Percentiles rank a stretch among this genome's conserved stretches.
phyloP scores from a whole-genome alignment of 2,329 filamentous ascomycete species.

The Trichoderma simmonsii region DNA sequence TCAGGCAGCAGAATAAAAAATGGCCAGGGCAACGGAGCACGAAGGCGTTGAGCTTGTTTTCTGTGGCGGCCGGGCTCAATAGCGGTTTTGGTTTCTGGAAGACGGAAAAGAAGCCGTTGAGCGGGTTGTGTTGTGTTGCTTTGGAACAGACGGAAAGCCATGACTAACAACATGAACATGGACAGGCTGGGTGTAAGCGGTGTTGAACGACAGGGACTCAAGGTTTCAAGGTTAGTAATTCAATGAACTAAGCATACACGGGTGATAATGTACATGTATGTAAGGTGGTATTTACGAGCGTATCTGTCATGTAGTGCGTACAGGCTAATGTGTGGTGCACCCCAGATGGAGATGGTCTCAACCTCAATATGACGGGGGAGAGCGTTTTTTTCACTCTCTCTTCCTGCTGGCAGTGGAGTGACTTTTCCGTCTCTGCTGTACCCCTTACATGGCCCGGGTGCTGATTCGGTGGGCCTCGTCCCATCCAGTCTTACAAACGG shows the following conservation, averaged over 20 bases:
- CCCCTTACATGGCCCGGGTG: background rate
- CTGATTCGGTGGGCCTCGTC: background rate
- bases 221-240: background rate
- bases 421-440: background rate
- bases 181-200: background rate
- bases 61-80: background rate
- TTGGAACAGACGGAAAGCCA: background rate
- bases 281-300: background rate
- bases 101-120: background rate
- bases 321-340: background rate
- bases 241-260: background rate
- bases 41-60: constrained; percentile 3
- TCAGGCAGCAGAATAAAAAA: constrained; percentile 20
- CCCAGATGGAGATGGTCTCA: background rate
- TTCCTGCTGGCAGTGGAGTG: background rate
- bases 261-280: background rate
- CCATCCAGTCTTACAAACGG: background rate
- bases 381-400: background rate
- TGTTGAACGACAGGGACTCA: background rate
- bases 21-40: background rate
- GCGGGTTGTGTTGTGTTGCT: background rate
- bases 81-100: background rate
- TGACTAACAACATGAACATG: background rate
- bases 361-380: background rate
- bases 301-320: background rate